These are phyloP conservation scores for Rhizopus delemar DNA, from an alignment of 371 early-diverging fungal genomes.

Conservation along the genomic window DNA sequence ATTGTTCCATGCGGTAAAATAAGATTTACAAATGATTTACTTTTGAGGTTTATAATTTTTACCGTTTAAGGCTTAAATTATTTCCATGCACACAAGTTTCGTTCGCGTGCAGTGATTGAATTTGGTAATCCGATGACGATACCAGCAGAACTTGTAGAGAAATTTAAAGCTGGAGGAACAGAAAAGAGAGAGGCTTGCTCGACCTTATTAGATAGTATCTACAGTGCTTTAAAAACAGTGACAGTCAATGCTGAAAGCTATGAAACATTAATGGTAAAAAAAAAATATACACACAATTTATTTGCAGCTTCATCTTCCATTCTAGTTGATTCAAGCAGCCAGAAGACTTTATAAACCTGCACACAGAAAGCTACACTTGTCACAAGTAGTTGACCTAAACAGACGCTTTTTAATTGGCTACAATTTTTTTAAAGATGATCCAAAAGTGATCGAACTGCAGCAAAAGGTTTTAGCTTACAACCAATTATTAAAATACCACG, in stretches of 20 bases:
- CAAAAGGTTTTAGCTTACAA: conserved; percentile 81
- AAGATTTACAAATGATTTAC: not conserved
- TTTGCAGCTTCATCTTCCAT: not conserved
- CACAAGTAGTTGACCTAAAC: conserved; percentile 81
- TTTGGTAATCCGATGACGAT: conserved; percentile 88
- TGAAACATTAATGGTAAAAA: conserved; percentile 81
- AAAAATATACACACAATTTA: not conserved
- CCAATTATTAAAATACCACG: conserved; percentile 78
- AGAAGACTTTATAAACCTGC: conserved; percentile 86
- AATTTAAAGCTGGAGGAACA: conserved; percentile 78
- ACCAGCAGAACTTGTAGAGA: conserved; percentile 69
- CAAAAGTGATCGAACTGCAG: conserved; percentile 69
- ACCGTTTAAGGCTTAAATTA: conserved; percentile 68
- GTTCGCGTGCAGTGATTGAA: conserved; percentile 93
- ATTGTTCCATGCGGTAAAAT: conserved; percentile 82
- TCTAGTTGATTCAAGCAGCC: conserved; percentile 84
- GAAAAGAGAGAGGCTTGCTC: conserved; percentile 80
- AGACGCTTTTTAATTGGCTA: conserved; percentile 86
- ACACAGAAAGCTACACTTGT: conserved; percentile 74
- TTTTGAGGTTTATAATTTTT: not conserved
- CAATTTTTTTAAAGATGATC: conserved; percentile 70
- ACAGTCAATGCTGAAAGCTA: conserved; percentile 91
- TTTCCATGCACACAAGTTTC: conserved; percentile 93
- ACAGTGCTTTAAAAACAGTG: conserved; percentile 75
- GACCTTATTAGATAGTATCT: conserved; percentile 71